These are phyloP conservation scores for Helotiales sp. DNA, from an alignment of 2,329 filamentous ascomycete species.

Conservation along the genomic window DNA sequence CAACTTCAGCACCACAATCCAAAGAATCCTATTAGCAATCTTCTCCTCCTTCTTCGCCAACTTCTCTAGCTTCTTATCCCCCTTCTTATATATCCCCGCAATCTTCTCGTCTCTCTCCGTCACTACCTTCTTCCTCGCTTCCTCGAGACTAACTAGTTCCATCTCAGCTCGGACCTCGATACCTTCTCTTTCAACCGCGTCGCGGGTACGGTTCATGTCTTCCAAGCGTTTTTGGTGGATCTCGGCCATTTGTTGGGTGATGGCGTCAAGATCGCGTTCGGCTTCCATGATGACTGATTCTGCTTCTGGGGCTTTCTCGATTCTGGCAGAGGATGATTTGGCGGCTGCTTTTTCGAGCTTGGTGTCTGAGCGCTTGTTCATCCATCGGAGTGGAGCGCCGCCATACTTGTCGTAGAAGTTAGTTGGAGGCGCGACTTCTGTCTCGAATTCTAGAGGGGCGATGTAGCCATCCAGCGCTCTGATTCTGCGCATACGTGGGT, in stretches of 20 bases:
- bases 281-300: not conserved
- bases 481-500: conserved; percentile 24
- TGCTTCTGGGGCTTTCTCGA: conserved; percentile 5
- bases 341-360: conserved; percentile 1
- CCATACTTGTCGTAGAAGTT: conserved; percentile 16
- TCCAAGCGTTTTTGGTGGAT: conserved; percentile 3
- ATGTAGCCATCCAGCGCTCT: conserved; percentile 24
- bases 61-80: conserved; percentile 25
- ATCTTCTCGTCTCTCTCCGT: conserved; percentile 24
- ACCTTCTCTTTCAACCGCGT: not conserved
- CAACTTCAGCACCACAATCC: conserved; percentile 28
- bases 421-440: conserved; percentile 9
- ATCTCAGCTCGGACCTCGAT: conserved; percentile 9
- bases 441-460: conserved; percentile 25
- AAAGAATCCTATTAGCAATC: conserved; percentile 30
- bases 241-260: conserved; percentile 13
- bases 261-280: conserved; percentile 7
- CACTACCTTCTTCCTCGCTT: conserved; percentile 12
- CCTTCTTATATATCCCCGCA: conserved; percentile 30
- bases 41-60: conserved; percentile 26
- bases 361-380: conserved; percentile 14
- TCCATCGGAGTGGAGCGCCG: conserved; percentile 20
- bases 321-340: not conserved
- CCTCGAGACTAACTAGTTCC: conserved; percentile 14
- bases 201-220: conserved; percentile 3